Percentiles rank a stretch among this genome's conserved stretches.
phyloP scores from a whole-genome alignment of 2,329 filamentous ascomycete genomes.

The Colletotrichum shisoi region DNA sequence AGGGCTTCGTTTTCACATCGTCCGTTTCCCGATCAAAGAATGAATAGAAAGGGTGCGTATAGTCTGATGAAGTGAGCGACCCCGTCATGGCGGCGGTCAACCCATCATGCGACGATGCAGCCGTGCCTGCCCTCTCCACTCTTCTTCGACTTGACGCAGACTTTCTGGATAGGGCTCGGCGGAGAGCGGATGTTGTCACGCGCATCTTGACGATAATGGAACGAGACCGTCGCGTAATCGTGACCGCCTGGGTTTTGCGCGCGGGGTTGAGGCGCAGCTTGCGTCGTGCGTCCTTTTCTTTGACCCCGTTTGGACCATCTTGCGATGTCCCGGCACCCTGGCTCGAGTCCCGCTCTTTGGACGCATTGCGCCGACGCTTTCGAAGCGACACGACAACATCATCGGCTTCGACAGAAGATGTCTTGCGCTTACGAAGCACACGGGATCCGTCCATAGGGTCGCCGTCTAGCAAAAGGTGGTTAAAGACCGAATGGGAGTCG shows the following conservation, averaged over 20 bases:
- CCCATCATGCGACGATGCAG: constrained; percentile 43
- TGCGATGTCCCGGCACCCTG: constrained; percentile 49
- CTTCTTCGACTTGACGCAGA: constrained; percentile 63
- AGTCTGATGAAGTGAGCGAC: constrained; percentile 55
- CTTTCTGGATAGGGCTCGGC: constrained; percentile 65
- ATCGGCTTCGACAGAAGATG: constrained; percentile 72
- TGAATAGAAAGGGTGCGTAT: constrained; percentile 82
- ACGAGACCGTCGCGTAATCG: constrained; percentile 45
- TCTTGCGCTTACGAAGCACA: constrained; percentile 82
- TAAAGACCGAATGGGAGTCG: constrained; percentile 80
- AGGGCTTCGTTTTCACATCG: constrained; percentile 90
- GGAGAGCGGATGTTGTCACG: constrained; percentile 65
- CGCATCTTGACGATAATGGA: constrained; percentile 65
- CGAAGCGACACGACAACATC: constrained; percentile 61
- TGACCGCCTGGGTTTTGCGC: constrained; percentile 51
- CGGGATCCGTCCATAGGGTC: constrained; percentile 79
- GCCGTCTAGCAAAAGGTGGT: constrained; percentile 73
- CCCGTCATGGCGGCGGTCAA: constrained; percentile 6
- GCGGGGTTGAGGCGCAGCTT: constrained; percentile 64
- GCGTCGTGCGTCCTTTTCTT: constrained; percentile 57
- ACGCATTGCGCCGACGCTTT: constrained; percentile 62
- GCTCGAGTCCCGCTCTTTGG: constrained; percentile 52
- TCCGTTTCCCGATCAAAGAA: constrained; percentile 90
- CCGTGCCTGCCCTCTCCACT: constrained; percentile 48
- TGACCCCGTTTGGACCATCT: constrained; percentile 44